Evolutionary conservation across 805 yeast species (phyloP).

Genomic region (Saturnispora galanensis): DNA sequence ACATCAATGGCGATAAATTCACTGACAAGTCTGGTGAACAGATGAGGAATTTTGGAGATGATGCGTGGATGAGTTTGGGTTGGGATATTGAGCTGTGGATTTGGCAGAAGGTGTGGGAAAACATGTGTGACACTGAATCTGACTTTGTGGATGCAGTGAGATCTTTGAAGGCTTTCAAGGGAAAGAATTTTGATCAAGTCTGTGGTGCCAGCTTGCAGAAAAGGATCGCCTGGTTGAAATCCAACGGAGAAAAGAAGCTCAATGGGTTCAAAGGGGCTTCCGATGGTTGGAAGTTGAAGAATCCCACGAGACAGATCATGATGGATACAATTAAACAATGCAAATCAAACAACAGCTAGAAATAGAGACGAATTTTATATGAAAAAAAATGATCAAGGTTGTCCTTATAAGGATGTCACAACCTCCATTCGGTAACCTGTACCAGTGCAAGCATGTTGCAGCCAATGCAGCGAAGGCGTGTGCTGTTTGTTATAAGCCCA

Average conservation of each 20-base stretch:
- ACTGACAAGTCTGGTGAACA: conserved; percentile 12
- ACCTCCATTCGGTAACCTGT: conserved; percentile 25
- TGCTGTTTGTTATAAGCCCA: conserved; percentile 40
- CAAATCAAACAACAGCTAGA: not conserved
- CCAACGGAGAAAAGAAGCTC: conserved; percentile 12
- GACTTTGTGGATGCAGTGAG: conserved; percentile 1
- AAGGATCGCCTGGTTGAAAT: conserved; percentile 19
- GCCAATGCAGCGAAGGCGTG: conserved; percentile 36
- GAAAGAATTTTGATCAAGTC: conserved; percentile 12
- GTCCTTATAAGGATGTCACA: not conserved
- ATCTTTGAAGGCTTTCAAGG: conserved; percentile 16
- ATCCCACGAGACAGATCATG: conserved; percentile 3
- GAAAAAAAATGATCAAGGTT: not conserved
- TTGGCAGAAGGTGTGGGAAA: conserved; percentile 16
- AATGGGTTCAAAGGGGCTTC: not conserved
- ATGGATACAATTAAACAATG: not conserved
- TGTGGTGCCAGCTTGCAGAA: conserved; percentile 17
- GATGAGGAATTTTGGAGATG: conserved; percentile 22
- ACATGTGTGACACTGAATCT: conserved; percentile 17
- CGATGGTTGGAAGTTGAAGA: conserved; percentile 10
- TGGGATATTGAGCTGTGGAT: conserved; percentile 21
- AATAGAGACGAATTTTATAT: not conserved
- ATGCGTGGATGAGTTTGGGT: conserved; percentile 12
- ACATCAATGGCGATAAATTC: conserved; percentile 14
- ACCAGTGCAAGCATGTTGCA: conserved; percentile 34